A percentile compares a stretch with the other conserved stretches of the same genome.
These are phyloP conservation scores for Trametes gibbosa DNA, from an alignment of 768 basidiomycete species.

Conservation along the genomic window DNA sequence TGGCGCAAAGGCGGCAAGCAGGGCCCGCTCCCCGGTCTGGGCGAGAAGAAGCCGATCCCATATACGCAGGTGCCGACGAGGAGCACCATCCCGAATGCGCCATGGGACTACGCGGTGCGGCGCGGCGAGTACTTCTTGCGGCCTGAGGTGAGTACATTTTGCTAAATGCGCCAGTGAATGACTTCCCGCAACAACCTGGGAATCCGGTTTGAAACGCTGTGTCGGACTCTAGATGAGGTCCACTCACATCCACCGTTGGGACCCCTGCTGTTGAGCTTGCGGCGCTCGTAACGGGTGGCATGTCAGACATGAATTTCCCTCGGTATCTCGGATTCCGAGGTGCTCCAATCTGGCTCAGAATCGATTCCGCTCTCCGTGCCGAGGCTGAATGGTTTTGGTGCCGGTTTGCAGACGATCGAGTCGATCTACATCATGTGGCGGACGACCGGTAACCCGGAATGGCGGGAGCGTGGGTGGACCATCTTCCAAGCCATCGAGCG, in stretches of 20 bases:
- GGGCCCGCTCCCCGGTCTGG: constrained; percentile 55
- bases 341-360: too few species aligned
- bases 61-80: constrained; percentile 24
- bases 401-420: constrained; percentile 57
- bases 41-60: constrained; percentile 39
- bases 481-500: constrained; percentile 67
- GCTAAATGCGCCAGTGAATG: not conserved
- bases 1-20: constrained; percentile 34
- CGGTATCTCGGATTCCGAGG: too few species aligned
- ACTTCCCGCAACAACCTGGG: too few species aligned
- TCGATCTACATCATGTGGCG: constrained; percentile 71
- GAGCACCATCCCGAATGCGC: constrained; percentile 11
- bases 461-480: constrained; percentile 70
- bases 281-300: too few species aligned
- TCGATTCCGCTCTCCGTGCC: not conserved
- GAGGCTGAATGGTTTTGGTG: not conserved
- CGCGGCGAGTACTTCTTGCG: constrained; percentile 55
- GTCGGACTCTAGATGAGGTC: too few species aligned
- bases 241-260: too few species aligned
- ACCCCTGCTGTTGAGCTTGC: too few species aligned
- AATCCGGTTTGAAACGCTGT: too few species aligned
- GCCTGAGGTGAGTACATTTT: constrained; percentile 55
- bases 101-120: constrained; percentile 51
- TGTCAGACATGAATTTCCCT: too few species aligned
- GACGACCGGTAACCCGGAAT: constrained; percentile 60